Evolutionary conservation across 176 grass and related monocot genomes (phyloP), one percentile per base, ranked within the genome.

Genomic region (Pontederia crassipes): DNA sequence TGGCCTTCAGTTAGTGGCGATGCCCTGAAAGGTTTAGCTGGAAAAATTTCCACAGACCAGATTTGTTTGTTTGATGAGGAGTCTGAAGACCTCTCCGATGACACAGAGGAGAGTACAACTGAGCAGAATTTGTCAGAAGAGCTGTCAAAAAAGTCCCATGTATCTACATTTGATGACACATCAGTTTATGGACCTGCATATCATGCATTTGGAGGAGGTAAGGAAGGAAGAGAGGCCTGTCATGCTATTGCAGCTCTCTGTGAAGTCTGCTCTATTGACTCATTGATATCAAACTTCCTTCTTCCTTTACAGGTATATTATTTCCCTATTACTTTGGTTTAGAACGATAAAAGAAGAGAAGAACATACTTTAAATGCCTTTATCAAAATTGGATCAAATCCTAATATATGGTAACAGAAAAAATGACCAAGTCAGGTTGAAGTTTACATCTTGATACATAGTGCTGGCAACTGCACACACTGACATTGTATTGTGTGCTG

Each of bases 251-350:
- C 82, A 61, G 82, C 90, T 77, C 79, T 95, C 29, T 89, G 86
- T 74, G 90, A 89, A 51, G 77, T 89, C 29, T 89, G 82, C 46
- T 95, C 86, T 66, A 95, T 89, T 47, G 86, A 95, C 77, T 86
- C 90, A 0, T 72, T 89, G 49, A 86, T 95, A 80, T 95, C 86
- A 48, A 95, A 89, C 61, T 95, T 89, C 73, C 89, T 95, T 81
- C 79, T 81, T 71, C 90, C 90, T 52, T 76, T 95, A 66, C 90
- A 95, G 82, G 90, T 89, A 50, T 71, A 62, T 60, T 83, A 64
- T 48, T 51, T 81, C 28, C n/a, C 4, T 14, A 6, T 54, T 7
- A 14, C 51, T 6, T 16, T 15, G 12, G 5, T 54, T 54, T 54
- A 17, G 12, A 9, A 4, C n/a, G 4, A 16, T 54, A 16, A 11